Conservation (phyloP, 169 alveolate genomes). For the Eimeria acervulina region DNA sequence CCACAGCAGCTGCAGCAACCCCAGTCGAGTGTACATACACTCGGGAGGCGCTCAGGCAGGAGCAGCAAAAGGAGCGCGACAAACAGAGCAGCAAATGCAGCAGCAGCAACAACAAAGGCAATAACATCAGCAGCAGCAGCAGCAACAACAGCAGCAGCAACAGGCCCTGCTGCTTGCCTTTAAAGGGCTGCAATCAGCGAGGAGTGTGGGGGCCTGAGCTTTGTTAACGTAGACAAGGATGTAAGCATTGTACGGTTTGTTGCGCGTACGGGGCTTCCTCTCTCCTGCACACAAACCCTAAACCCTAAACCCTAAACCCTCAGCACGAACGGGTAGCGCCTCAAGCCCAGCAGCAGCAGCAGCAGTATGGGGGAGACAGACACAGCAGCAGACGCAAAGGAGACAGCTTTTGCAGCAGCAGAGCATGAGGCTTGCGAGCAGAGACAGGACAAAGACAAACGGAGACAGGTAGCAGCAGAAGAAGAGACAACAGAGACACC, state of each 20-base stretch:
- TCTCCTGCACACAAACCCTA: not conserved
- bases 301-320: not conserved
- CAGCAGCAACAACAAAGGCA: no score
- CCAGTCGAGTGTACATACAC: not conserved
- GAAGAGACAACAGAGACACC: not conserved
- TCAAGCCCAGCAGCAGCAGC: no score
- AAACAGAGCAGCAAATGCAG: no score
- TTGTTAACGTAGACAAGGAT: conserved; percentile 96
- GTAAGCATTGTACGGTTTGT: conserved; percentile 79
- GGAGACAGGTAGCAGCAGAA: not conserved
- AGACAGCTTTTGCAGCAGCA: not conserved
- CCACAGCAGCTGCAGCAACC: not conserved
- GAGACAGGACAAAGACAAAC: not conserved
- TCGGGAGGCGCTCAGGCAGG: not conserved
- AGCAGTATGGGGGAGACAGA: no score
- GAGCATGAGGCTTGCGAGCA: not conserved
- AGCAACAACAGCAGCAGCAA: conserved; percentile 25
- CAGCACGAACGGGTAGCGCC: not conserved
- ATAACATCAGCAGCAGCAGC: not conserved
- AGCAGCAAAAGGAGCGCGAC: not conserved
- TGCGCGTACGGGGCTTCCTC: conserved; percentile 44
- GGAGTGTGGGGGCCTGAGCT: conserved; percentile 90
- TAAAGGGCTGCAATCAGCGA: conserved; percentile 81
- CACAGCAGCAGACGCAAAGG: not conserved
- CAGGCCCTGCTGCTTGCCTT: conserved; percentile 26